These are phyloP conservation scores for Lactifluus volemus DNA, from an alignment of 768 basidiomycete species.

Conservation along the genomic window DNA sequence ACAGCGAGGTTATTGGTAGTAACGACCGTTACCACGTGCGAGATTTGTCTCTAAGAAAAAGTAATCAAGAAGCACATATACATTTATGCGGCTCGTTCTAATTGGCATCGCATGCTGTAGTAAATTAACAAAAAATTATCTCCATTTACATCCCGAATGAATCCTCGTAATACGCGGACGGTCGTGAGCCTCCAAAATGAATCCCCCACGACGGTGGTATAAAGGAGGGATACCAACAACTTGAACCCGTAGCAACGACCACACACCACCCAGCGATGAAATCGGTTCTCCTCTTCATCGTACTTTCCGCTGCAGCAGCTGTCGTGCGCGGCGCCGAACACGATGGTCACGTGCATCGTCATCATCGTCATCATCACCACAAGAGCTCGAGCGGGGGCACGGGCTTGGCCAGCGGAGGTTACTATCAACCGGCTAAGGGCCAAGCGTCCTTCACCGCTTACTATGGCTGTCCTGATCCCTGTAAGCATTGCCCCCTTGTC, in stretches of 20 bases:
- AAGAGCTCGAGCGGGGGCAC: too few species aligned
- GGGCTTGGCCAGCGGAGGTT: slow-evolving; percentile 30
- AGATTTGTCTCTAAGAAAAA: too few species aligned
- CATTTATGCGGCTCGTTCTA: too few species aligned
- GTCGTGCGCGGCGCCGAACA: slow-evolving; percentile 14
- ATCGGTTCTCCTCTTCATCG: background rate
- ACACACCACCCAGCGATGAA: background rate
- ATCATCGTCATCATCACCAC: too few species aligned
- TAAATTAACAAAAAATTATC: too few species aligned
- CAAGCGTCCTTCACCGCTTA: slow-evolving; percentile 49
- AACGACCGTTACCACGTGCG: too few species aligned
- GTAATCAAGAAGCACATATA: too few species aligned
- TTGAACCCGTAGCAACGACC: background rate
- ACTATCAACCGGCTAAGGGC: slow-evolving; percentile 46
- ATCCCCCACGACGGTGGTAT: background rate
- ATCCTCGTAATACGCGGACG: too few species aligned
- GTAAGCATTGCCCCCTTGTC: slow-evolving; percentile 22
- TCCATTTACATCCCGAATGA: too few species aligned
- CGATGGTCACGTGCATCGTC: background rate
- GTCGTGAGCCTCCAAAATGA: background rate
- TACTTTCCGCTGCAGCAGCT: background rate
- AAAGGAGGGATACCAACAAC: background rate
- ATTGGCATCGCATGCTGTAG: too few species aligned
- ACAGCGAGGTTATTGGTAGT: too few species aligned
- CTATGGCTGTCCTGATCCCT: slow-evolving; percentile 41